Percentiles rank a stretch among this genome's conserved stretches.
Evolutionary conservation across 192 early-diverging fungal species (phyloP).

Genomic region (Dispira parvispora): DNA sequence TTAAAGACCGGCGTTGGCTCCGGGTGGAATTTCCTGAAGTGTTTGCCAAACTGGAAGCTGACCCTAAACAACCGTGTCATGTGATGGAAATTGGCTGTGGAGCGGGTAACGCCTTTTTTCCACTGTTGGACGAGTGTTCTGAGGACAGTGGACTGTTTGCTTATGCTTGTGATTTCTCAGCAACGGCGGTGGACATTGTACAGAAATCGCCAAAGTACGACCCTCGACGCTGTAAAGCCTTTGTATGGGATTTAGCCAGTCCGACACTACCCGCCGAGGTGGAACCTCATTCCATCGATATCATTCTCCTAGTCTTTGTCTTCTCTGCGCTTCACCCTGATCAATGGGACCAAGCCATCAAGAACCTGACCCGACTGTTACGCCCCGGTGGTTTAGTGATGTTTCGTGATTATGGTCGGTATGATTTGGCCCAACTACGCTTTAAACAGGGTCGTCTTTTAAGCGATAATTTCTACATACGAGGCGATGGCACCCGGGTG

Average conservation of each 20-base stretch:
- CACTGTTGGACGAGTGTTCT: conserved; percentile 39
- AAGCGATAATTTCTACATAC: conserved; percentile 60
- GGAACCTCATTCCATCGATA: conserved; percentile 43
- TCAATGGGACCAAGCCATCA: conserved; percentile 45
- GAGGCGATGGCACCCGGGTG: conserved; percentile 65
- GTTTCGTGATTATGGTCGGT: conserved; percentile 69
- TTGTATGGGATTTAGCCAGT: conserved; percentile 60
- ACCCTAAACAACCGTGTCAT: conserved; percentile 18
- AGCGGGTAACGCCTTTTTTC: conserved; percentile 63
- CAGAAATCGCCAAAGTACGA: conserved; percentile 43
- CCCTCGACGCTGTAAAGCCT: conserved; percentile 38
- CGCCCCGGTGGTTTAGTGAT: conserved; percentile 61
- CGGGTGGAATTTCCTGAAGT: conserved; percentile 86
- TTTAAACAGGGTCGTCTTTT: conserved; percentile 57
- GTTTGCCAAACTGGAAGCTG: conserved; percentile 18
- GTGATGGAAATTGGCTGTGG: conserved; percentile 73
- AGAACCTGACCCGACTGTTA: conserved; percentile 39
- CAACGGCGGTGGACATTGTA: conserved; percentile 52
- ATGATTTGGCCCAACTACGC: conserved; percentile 66
- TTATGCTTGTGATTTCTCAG: conserved; percentile 63
- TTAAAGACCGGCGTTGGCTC: conserved; percentile 95
- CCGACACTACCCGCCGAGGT: conserved; percentile 35
- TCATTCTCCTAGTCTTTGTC: conserved; percentile 67
- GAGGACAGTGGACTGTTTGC: conserved; percentile 39
- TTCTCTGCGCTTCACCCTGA: conserved; percentile 56